Percentiles rank a stretch among this genome's conserved stretches.
Evolutionary conservation across 192 early-diverging fungal species (phyloP).

Genomic region (Gonapodya prolifera): DNA sequence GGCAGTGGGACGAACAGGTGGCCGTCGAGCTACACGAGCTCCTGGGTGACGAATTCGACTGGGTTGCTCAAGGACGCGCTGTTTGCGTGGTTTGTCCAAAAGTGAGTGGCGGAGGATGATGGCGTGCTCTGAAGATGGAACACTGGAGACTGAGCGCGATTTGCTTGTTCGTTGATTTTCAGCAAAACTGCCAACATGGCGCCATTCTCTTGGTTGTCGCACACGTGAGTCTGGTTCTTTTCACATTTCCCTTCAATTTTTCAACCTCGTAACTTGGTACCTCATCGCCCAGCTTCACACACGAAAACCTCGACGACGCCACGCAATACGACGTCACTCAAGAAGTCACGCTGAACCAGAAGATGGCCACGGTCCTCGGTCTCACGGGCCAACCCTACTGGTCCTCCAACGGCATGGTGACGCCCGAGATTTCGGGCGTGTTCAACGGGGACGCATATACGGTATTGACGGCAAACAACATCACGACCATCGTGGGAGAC

Average conservation of each 20-base stretch:
- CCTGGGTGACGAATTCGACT: background rate
- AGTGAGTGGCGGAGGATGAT: background rate
- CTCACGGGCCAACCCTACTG: background rate
- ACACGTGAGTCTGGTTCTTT: constrained; percentile 14
- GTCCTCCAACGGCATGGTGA: constrained; percentile 3
- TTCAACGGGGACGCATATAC: background rate
- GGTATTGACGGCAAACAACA: background rate
- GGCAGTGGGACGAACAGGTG: constrained; percentile 22
- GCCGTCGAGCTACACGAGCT: constrained; percentile 13
- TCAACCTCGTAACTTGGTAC: too few relatives aligned
- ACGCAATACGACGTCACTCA: constrained; percentile 17
- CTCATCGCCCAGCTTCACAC: background rate
- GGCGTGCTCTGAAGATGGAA: too few relatives aligned
- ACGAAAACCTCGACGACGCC: constrained; percentile 22
- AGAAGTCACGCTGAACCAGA: constrained; percentile 10
- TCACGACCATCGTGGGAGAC: constrained; percentile 7
- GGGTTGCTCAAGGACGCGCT: constrained; percentile 17
- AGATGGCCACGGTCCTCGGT: background rate
- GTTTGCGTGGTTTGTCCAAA: constrained; percentile 6
- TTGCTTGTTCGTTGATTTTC: background rate
- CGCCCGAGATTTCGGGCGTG: constrained; percentile 8
- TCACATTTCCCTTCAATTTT: background rate
- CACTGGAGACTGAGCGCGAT: too few relatives aligned
- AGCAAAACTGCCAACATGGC: background rate
- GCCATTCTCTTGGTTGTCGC: constrained; percentile 24